Conservation (phyloP, 2,329 filamentous ascomycete genomes). For the Xylaria polymorpha region DNA sequence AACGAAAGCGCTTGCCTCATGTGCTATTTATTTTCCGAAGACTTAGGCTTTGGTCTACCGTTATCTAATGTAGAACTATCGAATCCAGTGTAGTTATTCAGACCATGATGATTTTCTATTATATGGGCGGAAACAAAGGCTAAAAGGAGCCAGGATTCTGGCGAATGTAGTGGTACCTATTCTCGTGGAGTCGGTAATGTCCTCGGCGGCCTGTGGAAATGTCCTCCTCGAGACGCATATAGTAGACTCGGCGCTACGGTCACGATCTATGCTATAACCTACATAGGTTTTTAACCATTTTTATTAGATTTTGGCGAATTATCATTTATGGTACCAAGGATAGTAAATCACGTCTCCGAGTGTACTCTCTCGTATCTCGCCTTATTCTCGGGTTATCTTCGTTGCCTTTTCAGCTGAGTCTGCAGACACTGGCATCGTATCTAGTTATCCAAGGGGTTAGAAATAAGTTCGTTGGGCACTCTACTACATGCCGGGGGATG, state of each 20-base stretch:
- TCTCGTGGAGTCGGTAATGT: background rate
- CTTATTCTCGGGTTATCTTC: no score
- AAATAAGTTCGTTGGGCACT: background rate
- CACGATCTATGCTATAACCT: no score
- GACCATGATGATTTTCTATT: background rate
- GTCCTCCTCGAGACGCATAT: background rate
- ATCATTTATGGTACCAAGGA: background rate
- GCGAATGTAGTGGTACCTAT: background rate
- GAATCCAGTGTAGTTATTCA: background rate
- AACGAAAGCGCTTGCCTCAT: background rate
- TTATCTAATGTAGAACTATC: background rate
- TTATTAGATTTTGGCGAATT: background rate
- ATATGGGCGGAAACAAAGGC: background rate
- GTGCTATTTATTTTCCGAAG: background rate
- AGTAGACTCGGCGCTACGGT: background rate
- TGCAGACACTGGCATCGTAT: background rate
- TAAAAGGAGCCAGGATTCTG: background rate
- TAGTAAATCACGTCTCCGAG: background rate
- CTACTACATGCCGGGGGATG: background rate
- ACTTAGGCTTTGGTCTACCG: background rate
- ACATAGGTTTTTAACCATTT: no score
- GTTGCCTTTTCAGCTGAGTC: no score
- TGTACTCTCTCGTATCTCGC: background rate
- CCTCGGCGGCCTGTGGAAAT: background rate
- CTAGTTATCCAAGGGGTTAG: background rate